Base-by-base conservation (phyloP, 2,329 filamentous ascomycete genomes). In the Chaetomium sp. region DNA sequence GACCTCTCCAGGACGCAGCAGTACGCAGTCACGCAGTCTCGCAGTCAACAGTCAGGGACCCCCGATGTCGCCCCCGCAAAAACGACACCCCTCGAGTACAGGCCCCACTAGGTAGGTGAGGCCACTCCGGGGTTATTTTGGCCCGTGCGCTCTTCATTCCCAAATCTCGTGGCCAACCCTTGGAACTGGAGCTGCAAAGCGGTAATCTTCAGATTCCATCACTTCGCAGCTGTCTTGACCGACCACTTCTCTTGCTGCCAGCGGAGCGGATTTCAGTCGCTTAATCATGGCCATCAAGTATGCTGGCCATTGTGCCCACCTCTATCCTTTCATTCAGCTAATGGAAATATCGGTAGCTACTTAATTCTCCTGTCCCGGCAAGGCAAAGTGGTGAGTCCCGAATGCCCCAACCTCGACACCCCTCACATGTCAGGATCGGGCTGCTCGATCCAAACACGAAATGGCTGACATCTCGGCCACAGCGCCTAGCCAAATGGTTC, bases 401-500 rank as follows among this genome's bases (percentile, higher is more conserved):
- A 7, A 10, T 58, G 70, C 68, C 32, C 35, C 19, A 27, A 27
- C 19, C 2, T 27, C 19, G 3, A 27, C 19, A 27, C 19, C 19
- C 19, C 19, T 27, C 19, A 27, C 3, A 27, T 27, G 19, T 27
- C 19, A 27, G 19, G 2, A 3, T 36, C 11, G 6, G 3, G 7
- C 34, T 11, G 3, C 40, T 7, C 32, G 14, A 14, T 12, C 48
- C 6, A 34, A 46, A 44, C 12, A 6, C 38, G 11, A 45, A 43
- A 34, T 37, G 40, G 48, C 53, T 55, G 27, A 57, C 19, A 3
- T 27, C 43, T 12, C 35, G 4, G 27, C 1, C 45, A 3, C 75
- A 99, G 94, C 91, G 94, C 70, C 86, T 99, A 55, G 94, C 94
- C 65, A 99, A 99, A 78, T 99, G 94, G 94, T 99, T 99, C 76